Conservation (phyloP, 257 asterid genomes). For the Solanum clarkiae region DNA sequence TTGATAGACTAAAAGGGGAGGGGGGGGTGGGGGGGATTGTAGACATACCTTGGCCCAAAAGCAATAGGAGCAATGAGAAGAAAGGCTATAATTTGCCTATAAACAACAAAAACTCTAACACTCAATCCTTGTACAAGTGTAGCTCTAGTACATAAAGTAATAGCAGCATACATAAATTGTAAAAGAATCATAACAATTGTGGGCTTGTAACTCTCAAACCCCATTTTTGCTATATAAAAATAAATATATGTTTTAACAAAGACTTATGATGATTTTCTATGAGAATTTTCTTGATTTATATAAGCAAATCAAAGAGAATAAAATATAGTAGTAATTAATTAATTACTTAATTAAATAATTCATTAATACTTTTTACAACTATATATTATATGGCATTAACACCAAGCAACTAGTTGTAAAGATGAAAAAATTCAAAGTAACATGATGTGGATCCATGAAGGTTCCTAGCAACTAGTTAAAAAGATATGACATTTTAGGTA, state of each 20-base stretch:
- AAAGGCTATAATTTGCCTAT: conserved; percentile 48
- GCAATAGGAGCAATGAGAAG: conserved; percentile 26
- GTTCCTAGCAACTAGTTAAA: not conserved
- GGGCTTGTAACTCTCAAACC: conserved; percentile 28
- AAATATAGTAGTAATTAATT: not conserved
- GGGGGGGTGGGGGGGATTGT: not conserved
- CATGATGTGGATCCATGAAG: not conserved
- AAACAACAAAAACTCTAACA: conserved; percentile 52
- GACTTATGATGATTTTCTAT: not conserved
- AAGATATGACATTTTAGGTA: not conserved
- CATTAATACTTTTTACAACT: not conserved
- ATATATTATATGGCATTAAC: not conserved
- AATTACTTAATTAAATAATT: not conserved
- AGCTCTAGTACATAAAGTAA: conserved; percentile 21
- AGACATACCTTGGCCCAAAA: conserved; percentile 2
- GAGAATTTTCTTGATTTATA: not conserved
- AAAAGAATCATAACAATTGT: conserved; percentile 30
- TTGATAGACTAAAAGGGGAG: too few species aligned
- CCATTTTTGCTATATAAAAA: conserved; percentile 12
- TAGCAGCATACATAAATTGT: conserved; percentile 39
- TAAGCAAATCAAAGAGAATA: not conserved
- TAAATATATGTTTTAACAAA: not conserved
- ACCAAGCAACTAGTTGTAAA: not conserved
- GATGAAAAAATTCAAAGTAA: not conserved
- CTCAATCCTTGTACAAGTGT: conserved; percentile 42